These are phyloP conservation scores for Xylaria bambusicola DNA, from an alignment of 495 filamentous ascomycete genomes.

Conservation along the genomic window DNA sequence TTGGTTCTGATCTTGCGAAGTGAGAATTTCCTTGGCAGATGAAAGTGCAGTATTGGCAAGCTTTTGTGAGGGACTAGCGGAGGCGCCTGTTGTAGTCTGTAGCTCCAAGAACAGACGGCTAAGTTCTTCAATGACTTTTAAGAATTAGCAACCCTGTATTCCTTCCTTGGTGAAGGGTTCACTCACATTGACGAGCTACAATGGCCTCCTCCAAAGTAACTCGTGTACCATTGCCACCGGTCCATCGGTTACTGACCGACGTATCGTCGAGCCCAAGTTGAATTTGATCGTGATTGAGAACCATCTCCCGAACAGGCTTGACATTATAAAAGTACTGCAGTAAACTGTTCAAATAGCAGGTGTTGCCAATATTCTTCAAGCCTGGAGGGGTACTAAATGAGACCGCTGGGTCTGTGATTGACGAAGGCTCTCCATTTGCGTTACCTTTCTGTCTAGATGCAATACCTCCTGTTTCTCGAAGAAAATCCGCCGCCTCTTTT, in stretches of 20 bases:
- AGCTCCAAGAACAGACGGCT: constrained; percentile 67
- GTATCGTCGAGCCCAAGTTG: constrained; percentile 63
- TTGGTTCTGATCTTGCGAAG: constrained; percentile 21
- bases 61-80: constrained; percentile 71
- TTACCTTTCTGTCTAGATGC: background rate
- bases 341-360: constrained; percentile 96
- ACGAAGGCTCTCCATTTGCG: background rate
- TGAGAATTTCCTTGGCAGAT: constrained; percentile 32
- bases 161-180: constrained; percentile 1
- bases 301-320: constrained; percentile 76
- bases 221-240: constrained; percentile 50
- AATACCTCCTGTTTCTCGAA: constrained; percentile 15
- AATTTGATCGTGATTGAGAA: constrained; percentile 69
- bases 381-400: constrained; percentile 45
- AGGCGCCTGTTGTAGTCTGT: constrained; percentile 53
- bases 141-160: constrained; percentile 16
- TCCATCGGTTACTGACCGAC: constrained; percentile 60
- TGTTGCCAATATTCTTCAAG: constrained; percentile 91
- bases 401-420: background rate
- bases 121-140: constrained; percentile 32
- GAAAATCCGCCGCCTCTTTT: constrained; percentile 26
- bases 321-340: constrained; percentile 95
- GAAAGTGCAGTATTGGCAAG: constrained; percentile 77
- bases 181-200: constrained; percentile 39
- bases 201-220: constrained; percentile 45